Conservation (phyloP, 73 alveolate genomes). For the Effrenium voratum region DNA sequence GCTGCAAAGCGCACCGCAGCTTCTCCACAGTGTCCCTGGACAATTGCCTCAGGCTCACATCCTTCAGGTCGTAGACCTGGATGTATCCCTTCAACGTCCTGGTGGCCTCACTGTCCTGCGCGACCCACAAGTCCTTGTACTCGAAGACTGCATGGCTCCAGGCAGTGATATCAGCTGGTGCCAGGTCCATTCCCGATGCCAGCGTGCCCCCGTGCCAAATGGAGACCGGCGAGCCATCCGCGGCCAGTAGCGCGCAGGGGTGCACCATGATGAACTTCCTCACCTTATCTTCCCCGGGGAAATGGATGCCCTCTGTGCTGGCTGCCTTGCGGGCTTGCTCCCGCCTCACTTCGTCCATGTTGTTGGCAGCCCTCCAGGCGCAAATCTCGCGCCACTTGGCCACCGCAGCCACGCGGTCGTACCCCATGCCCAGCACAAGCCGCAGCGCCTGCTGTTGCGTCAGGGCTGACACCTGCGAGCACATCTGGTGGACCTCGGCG, state of each 20-base stretch:
- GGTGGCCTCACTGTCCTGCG: constrained; percentile 48
- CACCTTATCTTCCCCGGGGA: constrained; percentile 18
- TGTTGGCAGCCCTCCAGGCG: constrained; percentile 48
- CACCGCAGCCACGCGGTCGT: constrained; percentile 58
- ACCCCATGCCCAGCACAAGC: constrained; percentile 73
- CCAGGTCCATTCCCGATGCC: background rate
- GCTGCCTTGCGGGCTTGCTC: background rate
- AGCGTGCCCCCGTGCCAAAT: constrained; percentile 72
- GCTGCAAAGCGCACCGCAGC: constrained; percentile 40
- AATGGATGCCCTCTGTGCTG: background rate
- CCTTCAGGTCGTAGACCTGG: constrained; percentile 85
- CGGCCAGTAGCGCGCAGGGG: constrained; percentile 62
- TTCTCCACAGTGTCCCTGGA: constrained; percentile 55
- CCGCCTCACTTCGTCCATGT: constrained; percentile 13
- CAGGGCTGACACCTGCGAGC: constrained; percentile 6
- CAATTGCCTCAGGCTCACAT: constrained; percentile 54
- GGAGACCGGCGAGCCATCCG: constrained; percentile 79
- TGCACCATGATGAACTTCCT: constrained; percentile 46
- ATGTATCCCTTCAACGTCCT: constrained; percentile 43
- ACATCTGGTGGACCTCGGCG: constrained; percentile 55
- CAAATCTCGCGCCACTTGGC: constrained; percentile 73
- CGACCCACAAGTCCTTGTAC: constrained; percentile 63
- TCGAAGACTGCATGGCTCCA: constrained; percentile 92
- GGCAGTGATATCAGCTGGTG: background rate
- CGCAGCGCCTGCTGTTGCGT: constrained; percentile 71